phyloP scores from a whole-genome alignment of 495 filamentous ascomycete species.

The Choiromyces venosus region DNA sequence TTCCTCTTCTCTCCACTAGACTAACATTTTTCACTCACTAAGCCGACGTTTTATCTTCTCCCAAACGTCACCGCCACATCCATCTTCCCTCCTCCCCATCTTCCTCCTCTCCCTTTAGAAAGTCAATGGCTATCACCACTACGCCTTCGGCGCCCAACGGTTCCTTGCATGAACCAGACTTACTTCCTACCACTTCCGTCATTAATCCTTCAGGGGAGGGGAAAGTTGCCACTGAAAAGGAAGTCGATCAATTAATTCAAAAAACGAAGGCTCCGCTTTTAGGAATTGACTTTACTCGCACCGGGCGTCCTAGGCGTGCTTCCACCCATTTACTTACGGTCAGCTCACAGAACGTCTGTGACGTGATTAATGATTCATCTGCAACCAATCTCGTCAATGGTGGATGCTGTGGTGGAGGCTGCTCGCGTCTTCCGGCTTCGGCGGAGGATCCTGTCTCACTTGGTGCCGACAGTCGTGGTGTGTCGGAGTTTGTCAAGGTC shows the following conservation, averaged over 20 bases:
- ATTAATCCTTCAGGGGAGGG: conserved; percentile 1
- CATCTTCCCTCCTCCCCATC: conserved; percentile 14
- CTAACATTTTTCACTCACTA: conserved; percentile 7
- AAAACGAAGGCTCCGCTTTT: conserved; percentile 40
- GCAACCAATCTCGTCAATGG: conserved; percentile 47
- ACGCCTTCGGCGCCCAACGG: conserved; percentile 4
- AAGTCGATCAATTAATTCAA: conserved; percentile 44
- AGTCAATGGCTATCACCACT: conserved; percentile 21
- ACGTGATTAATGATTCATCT: conserved; percentile 30
- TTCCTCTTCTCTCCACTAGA: not conserved
- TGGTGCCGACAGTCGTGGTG: not conserved
- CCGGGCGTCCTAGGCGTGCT: conserved; percentile 44
- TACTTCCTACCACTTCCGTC: conserved; percentile 14
- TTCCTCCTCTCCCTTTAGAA: not conserved
- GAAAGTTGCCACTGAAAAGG: conserved; percentile 16
- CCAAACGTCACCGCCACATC: conserved; percentile 1
- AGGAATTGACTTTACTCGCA: conserved; percentile 42
- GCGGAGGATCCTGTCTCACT: conserved; percentile 43
- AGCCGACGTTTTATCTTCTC: conserved; percentile 25
- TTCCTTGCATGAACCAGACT: conserved; percentile 7
- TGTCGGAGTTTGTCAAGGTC: not conserved
- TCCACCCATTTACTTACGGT: conserved; percentile 33
- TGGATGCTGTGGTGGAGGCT: conserved; percentile 89
- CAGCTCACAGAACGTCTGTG: conserved; percentile 43
- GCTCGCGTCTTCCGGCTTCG: conserved; percentile 56